These are phyloP conservation scores for Eremochloa ophiuroides DNA, from an alignment of 176 grass and related monocot species.

Conservation along the genomic window DNA sequence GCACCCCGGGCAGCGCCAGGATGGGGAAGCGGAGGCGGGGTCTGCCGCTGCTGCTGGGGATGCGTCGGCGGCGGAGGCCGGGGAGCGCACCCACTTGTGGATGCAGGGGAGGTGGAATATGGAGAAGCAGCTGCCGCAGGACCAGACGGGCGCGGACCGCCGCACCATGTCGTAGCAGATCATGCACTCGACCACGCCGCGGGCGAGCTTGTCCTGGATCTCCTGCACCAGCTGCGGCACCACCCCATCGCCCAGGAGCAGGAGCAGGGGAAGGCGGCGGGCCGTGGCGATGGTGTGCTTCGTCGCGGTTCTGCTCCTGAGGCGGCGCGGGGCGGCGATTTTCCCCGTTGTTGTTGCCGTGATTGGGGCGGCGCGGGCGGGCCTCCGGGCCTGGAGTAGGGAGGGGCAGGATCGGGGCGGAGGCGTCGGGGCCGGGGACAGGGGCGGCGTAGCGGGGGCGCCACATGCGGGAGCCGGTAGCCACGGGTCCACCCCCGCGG, in stretches of 20 bases:
- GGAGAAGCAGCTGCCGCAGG: slow-evolving; percentile 87
- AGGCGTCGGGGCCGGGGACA: not conserved
- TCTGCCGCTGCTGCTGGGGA: slow-evolving; percentile 20
- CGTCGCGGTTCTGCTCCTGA: not conserved
- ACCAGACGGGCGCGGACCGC: slow-evolving; percentile 76
- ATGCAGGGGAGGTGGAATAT: slow-evolving; percentile 94
- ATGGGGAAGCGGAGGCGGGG: not conserved
- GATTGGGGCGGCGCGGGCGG: slow-evolving; percentile 10
- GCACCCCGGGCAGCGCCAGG: slow-evolving; percentile 90
- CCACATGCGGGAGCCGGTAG: slow-evolving; percentile 43
- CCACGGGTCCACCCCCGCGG: slow-evolving; percentile 10
- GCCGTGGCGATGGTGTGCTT: not conserved
- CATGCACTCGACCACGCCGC: slow-evolving; percentile 90
- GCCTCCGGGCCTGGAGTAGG: not conserved
- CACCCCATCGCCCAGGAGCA: not conserved
- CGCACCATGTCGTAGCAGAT: slow-evolving; percentile 99
- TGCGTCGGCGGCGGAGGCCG: slow-evolving; percentile 57
- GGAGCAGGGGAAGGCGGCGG: not conserved
- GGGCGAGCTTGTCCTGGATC: slow-evolving; percentile 83
- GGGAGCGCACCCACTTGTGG: slow-evolving; percentile 87
- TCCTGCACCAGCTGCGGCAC: slow-evolving; percentile 94
- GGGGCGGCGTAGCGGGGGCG: slow-evolving; percentile 16
- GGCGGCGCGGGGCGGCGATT: not conserved
- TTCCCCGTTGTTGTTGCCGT: not conserved
- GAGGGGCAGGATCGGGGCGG: slow-evolving; percentile 3